Percentiles rank a stretch among this genome's conserved stretches.
Conservation (phyloP, 257 asterid species). For the Cruciata laevipes region DNA sequence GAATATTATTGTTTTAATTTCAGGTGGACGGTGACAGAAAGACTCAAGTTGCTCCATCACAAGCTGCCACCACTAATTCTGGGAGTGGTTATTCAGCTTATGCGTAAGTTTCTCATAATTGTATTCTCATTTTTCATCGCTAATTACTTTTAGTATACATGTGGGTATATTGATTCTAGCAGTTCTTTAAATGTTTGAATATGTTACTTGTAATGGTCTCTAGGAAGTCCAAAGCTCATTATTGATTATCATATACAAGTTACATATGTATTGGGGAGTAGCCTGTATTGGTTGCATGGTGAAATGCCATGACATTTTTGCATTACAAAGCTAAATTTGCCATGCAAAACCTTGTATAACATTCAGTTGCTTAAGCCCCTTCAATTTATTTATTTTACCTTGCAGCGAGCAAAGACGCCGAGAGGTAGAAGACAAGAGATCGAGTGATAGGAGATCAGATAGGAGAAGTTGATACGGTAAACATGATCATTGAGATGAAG, state of each 20-base stretch:
- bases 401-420: slow-evolving; percentile 36
- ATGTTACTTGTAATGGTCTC: background rate
- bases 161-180: background rate
- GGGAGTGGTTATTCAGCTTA: slow-evolving; percentile 93
- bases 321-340: background rate
- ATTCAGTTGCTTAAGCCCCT: background rate
- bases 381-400: background rate
- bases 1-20: slow-evolving; percentile 19
- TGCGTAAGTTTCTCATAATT: slow-evolving; percentile 61
- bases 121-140: background rate
- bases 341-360: background rate
- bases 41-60: slow-evolving; percentile 50
- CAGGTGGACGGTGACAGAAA: slow-evolving; percentile 75
- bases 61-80: slow-evolving; percentile 76
- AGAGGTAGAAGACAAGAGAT: slow-evolving; percentile 35
- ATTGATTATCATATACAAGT: too few relatives aligned
- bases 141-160: background rate
- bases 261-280: too few relatives aligned
- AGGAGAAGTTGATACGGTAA: slow-evolving; percentile 28
- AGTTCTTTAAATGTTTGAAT: background rate
- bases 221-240: too few relatives aligned
- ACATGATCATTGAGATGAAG: background rate
- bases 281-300: too few relatives aligned
- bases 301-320: too few relatives aligned
- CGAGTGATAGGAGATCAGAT: slow-evolving; percentile 32